A percentile compares a stretch with the other conserved stretches of the same genome.
phyloP scores from a whole-genome alignment of 768 basidiomycete genomes.

The Rhodosporidiobolus sp. region DNA sequence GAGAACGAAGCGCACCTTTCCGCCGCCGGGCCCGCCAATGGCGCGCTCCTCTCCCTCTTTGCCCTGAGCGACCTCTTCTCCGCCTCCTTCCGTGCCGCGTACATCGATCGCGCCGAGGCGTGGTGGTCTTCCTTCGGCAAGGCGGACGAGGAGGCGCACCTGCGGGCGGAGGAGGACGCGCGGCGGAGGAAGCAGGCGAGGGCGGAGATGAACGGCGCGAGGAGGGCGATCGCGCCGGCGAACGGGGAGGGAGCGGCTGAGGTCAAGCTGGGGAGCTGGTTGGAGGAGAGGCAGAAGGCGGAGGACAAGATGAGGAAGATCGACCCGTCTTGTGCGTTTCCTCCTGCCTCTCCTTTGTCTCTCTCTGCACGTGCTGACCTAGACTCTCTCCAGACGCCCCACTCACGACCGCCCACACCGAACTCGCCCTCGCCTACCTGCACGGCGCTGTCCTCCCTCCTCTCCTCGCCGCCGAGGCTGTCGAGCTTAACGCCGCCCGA shows the following conservation, averaged over 20 bases:
- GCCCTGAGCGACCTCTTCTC: neutral
- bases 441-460: conserved; percentile 22
- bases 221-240: neutral
- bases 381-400: conserved; percentile 19
- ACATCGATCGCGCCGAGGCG: conserved; percentile 23
- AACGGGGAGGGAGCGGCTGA: conserved; percentile 11
- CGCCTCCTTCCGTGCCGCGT: neutral
- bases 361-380: neutral
- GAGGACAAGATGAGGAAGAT: conserved; percentile 28
- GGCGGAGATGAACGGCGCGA: neutral
- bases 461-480: neutral
- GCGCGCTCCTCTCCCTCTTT: neutral
- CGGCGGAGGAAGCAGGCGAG: neutral
- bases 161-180: neutral
- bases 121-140: conserved; percentile 4
- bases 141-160: conserved; percentile 3
- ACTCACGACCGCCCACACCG: conserved; percentile 36
- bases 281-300: conserved; percentile 18
- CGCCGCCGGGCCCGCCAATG: neutral
- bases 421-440: conserved; percentile 38
- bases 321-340: conserved; percentile 18
- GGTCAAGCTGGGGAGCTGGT: conserved; percentile 8
- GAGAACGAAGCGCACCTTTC: neutral
- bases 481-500: neutral
- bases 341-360: neutral